Conservation (phyloP, 805 yeast species). For the Wickerhamomyces alni region DNA sequence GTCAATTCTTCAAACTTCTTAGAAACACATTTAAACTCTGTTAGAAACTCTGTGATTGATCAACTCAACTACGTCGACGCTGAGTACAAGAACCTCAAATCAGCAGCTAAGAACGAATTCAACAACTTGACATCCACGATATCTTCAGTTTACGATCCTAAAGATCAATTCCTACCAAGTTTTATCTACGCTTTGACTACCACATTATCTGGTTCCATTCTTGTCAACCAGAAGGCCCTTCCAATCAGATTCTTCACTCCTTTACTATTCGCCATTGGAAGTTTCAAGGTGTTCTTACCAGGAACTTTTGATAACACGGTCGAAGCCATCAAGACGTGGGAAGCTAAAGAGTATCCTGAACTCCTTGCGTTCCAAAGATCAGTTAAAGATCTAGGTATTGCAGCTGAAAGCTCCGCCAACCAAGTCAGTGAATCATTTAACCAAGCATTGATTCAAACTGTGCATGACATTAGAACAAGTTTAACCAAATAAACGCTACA, state of each 20-base stretch:
- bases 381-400: constrained; percentile 12
- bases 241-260: constrained; percentile 50
- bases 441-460: constrained; percentile 11
- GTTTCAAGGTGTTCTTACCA: constrained; percentile 45
- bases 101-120: constrained; percentile 21
- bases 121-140: constrained; percentile 10
- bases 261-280: constrained; percentile 38
- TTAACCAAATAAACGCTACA: constrained; percentile 8
- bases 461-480: constrained; percentile 18
- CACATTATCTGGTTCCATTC: constrained; percentile 50
- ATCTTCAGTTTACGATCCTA: constrained; percentile 21
- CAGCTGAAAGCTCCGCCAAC: constrained; percentile 12
- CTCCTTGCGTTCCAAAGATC: constrained; percentile 23
- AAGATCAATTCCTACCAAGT: constrained; percentile 38
- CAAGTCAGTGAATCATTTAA: constrained; percentile 6
- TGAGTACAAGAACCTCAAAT: constrained; percentile 20
- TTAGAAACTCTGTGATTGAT: constrained; percentile 12
- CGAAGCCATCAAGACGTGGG: constrained; percentile 22
- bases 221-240: constrained; percentile 40
- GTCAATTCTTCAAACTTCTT: constrained; percentile 19
- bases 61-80: constrained; percentile 16
- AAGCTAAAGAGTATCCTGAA: constrained; percentile 33
- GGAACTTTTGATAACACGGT: constrained; percentile 33
- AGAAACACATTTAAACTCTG: constrained; percentile 13
- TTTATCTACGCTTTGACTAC: constrained; percentile 49